Base-by-base conservation (phyloP, 2,329 filamentous ascomycete species). In the Whalleya microplaca region DNA sequence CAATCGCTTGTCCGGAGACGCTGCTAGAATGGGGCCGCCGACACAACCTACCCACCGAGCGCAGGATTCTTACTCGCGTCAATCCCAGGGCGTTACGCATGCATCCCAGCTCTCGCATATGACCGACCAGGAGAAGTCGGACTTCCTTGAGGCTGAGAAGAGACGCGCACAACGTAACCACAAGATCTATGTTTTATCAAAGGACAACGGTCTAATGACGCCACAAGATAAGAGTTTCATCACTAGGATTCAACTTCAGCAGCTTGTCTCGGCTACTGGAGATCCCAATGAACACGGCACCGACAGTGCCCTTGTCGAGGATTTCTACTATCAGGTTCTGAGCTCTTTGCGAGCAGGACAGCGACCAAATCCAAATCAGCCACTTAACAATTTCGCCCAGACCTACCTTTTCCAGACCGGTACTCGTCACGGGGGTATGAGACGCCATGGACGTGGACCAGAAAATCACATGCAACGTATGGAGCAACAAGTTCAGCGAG, bases 171-270 rank as follows among this genome's bases (percentile, higher is more conserved):
- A 99, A 80, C 86, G 95, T 42, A 98, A 99, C 71, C 94, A 98
- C 78, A 99, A 99, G 80, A 98, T 99, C 60, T 94, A 93, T 77
- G 80, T 96, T 42, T 78, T 97, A 51, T 96, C 92, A 21, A 92
- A 92, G 76, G 92, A 96, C 68, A 99, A 99, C 69, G 95, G 95
- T 21, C 78, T 99, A 59, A 99, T 99, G 95, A 99, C 95, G 3
- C 95, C 95, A 0, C 94, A 98, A 71, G 95, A 99, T 76, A 99
- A 99, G 81, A 99, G 97, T 72, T 99, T 98, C 75, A 96, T 99
- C 64, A 98, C 95, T 4, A 88, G 95, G 18, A 99, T 99, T 63
- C 95, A 99, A 73, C 82, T 99, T 50, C 95, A 99, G 76, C 95
- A 99, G 72, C 84, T 99, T 37, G 91, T 99, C 51, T 88, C 94